Percentiles rank a stretch among this genome's conserved stretches.
These are phyloP conservation scores for Sanghuangporus weigelae DNA, from an alignment of 1,284 basidiomycete species.

Conservation along the genomic window DNA sequence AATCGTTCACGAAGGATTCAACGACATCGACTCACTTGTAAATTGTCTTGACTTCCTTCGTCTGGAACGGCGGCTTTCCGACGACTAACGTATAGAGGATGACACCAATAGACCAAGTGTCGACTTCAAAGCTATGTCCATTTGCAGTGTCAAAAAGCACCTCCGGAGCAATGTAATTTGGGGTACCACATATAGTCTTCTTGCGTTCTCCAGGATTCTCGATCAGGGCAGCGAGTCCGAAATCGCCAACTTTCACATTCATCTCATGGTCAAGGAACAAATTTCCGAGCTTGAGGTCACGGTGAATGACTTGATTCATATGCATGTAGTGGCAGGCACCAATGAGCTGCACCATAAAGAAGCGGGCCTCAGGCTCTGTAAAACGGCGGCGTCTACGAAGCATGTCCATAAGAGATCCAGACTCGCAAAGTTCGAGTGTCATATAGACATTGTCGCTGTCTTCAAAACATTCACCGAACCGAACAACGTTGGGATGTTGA, in stretches of 20 bases:
- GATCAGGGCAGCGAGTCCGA: conserved; percentile 94
- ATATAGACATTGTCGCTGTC: conserved; percentile 96
- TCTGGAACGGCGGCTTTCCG: conserved; percentile 96
- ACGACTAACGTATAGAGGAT: conserved; percentile 94
- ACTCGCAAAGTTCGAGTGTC: conserved; percentile 89
- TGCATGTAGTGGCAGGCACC: conserved; percentile 98
- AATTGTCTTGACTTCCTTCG: conserved; percentile 93
- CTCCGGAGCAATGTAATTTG: conserved; percentile 98
- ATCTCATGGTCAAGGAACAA: conserved; percentile 89
- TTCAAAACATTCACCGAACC: conserved; percentile 93
- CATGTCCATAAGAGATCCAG: conserved; percentile 89
- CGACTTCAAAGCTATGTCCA: conserved; percentile 97
- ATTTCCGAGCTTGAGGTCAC: conserved; percentile 94
- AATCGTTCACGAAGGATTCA: background rate
- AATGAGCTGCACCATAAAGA: conserved; percentile 91
- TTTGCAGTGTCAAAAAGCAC: conserved; percentile 94
- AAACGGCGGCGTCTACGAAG: conserved; percentile 85
- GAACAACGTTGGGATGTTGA: conserved; percentile 89
- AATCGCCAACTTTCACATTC: conserved; percentile 97
- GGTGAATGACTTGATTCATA: conserved; percentile 90
- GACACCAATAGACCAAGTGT: conserved; percentile 97
- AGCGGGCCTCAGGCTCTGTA: conserved; percentile 89
- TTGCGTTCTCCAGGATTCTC: conserved; percentile 95
- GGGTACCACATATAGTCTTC: conserved; percentile 98
- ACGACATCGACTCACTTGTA: conserved; percentile 60